Evolutionary conservation across 306 rosid species (phyloP).

Genomic region (Abrus precatorius): DNA sequence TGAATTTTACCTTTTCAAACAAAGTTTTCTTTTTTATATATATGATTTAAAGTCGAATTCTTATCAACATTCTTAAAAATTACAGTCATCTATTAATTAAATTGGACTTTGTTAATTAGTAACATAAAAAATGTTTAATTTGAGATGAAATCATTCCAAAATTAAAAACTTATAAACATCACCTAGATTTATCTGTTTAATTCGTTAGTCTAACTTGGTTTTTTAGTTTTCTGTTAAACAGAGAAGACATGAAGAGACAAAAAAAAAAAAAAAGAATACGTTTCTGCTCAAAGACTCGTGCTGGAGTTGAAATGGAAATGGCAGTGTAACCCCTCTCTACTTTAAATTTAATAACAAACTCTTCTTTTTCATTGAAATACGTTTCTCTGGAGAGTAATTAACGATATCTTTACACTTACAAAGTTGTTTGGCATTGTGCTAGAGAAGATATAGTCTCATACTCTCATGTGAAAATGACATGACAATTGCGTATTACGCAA

Average conservation of each 20-base stretch:
- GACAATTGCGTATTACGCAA: constrained; percentile 9
- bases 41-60: too few relatives aligned
- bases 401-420: neutral
- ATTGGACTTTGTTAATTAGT: too few relatives aligned
- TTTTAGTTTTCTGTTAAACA: too few relatives aligned
- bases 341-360: neutral
- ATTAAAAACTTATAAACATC: neutral
- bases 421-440: neutral
- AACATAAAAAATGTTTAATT: neutral
- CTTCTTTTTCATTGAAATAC: neutral
- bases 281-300: neutral
- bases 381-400: neutral
- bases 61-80: too few relatives aligned
- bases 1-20: too few relatives aligned
- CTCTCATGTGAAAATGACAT: constrained; percentile 29
- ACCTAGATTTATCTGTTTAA: too few relatives aligned
- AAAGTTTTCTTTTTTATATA: too few relatives aligned
- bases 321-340: neutral
- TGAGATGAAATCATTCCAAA: neutral
- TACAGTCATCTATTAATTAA: too few relatives aligned
- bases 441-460: neutral
- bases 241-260: too few relatives aligned
- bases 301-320: neutral
- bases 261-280: too few relatives aligned
- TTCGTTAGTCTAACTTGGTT: neutral